Evolutionary conservation across 2,329 filamentous ascomycete species (phyloP).

Genomic region (Arthrobotrys sphaeroides): DNA sequence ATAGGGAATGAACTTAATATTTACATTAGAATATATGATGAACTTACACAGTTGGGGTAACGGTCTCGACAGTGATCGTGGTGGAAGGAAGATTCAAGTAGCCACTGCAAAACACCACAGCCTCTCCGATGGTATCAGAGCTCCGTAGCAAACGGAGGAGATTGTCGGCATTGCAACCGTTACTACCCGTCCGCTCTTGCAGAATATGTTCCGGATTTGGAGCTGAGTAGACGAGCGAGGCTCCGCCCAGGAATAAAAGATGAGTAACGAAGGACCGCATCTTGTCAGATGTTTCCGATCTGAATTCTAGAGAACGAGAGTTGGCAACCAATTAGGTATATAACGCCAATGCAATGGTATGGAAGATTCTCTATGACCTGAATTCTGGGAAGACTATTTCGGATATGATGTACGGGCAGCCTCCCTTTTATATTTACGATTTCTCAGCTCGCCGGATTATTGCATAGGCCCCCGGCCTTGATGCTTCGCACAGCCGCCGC

Average conservation of each 20-base stretch:
- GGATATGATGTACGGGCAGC: neutral
- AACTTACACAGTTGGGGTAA: conserved; percentile 15
- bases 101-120: neutral
- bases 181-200: neutral
- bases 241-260: neutral
- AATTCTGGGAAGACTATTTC: neutral
- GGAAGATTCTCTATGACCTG: too few relatives aligned
- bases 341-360: neutral
- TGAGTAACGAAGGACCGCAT: conserved; percentile 7
- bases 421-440: neutral
- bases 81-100: conserved; percentile 2
- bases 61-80: conserved; percentile 4
- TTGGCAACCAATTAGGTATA: neutral
- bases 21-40: too few relatives aligned
- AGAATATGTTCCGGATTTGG: conserved; percentile 6
- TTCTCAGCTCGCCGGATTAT: neutral
- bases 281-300: neutral
- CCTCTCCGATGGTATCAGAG: neutral
- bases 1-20: neutral
- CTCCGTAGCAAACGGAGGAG: neutral
- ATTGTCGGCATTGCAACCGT: conserved; percentile 4
- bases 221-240: neutral
- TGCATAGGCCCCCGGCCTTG: too few relatives aligned
- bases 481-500: too few relatives aligned
- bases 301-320: neutral